Percentiles rank a stretch among this genome's conserved stretches.
phyloP scores from a whole-genome alignment of 2,329 filamentous ascomycete genomes.

The Cryphonectria japonica region DNA sequence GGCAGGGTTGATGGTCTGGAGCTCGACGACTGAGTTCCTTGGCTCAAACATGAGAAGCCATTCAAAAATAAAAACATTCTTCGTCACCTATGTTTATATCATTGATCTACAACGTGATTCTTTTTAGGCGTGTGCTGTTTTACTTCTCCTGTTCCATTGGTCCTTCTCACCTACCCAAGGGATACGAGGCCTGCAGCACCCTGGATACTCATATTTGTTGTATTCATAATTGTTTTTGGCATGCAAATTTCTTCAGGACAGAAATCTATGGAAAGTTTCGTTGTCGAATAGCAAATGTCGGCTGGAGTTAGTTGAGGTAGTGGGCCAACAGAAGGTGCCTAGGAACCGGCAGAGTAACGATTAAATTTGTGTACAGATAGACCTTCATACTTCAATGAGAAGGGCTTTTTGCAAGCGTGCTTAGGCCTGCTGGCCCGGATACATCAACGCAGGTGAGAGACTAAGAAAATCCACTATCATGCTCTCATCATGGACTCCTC shows the following conservation, averaged over 20 bases:
- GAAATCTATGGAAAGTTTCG: not conserved
- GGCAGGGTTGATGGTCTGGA: conserved; percentile 53
- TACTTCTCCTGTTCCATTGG: not conserved
- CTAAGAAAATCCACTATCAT: too few species aligned
- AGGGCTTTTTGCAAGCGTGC: too few species aligned
- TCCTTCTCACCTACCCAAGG: not conserved
- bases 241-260: too few species aligned
- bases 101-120: not conserved
- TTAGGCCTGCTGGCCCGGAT: too few species aligned
- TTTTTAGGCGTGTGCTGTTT: not conserved
- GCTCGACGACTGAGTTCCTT: conserved; percentile 36
- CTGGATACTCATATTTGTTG: not conserved
- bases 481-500: too few species aligned
- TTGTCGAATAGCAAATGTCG: not conserved
- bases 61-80: not conserved
- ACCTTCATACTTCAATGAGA: too few species aligned
- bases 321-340: not conserved
- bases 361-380: not conserved
- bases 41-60: not conserved
- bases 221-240: not conserved
- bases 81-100: not conserved
- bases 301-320: not conserved
- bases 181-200: not conserved
- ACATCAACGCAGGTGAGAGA: too few species aligned
- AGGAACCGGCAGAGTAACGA: not conserved